Evolutionary conservation across 331 rosid genomes (phyloP).

Genomic region (Acacia pycnantha): DNA sequence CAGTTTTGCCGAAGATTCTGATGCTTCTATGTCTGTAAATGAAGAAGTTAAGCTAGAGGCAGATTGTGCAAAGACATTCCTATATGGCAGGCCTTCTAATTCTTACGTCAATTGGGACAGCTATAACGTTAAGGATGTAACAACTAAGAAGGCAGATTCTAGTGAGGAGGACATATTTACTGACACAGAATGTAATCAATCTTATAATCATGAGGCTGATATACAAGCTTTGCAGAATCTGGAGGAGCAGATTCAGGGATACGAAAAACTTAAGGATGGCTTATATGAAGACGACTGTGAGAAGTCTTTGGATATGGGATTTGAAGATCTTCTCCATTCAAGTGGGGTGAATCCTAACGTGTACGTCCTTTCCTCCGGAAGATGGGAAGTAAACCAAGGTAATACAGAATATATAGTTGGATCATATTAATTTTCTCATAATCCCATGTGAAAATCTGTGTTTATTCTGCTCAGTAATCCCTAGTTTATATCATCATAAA

Average conservation of each 20-base stretch:
- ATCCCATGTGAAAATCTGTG: not conserved
- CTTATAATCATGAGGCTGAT: slow-evolving; percentile 21
- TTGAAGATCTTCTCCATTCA: slow-evolving; percentile 49
- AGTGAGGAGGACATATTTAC: slow-evolving; percentile 23
- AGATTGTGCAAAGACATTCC: slow-evolving; percentile 29
- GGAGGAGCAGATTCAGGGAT: slow-evolving; percentile 48
- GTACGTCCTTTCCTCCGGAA: slow-evolving; percentile 66
- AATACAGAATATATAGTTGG: slow-evolving; percentile 26
- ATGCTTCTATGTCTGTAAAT: slow-evolving; percentile 45
- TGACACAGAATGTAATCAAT: slow-evolving; percentile 14
- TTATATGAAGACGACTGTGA: slow-evolving; percentile 33
- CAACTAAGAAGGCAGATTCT: slow-evolving; percentile 29
- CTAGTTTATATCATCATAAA: too few species aligned
- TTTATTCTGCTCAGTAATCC: slow-evolving; percentile 1
- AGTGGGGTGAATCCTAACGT: slow-evolving; percentile 44
- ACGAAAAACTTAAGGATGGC: slow-evolving; percentile 36
- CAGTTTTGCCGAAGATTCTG: slow-evolving; percentile 48
- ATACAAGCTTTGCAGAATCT: slow-evolving; percentile 33
- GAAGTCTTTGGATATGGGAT: slow-evolving; percentile 48
- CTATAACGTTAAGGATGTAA: slow-evolving; percentile 15
- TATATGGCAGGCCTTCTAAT: slow-evolving; percentile 35
- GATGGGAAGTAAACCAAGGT: slow-evolving; percentile 71
- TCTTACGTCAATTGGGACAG: slow-evolving; percentile 22
- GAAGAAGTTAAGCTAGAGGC: slow-evolving; percentile 44
- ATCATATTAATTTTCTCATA: not conserved